These are phyloP conservation scores for Stephanodiscus minutulus DNA, from an alignment of 108 stramenopile species.

Conservation along the genomic window DNA sequence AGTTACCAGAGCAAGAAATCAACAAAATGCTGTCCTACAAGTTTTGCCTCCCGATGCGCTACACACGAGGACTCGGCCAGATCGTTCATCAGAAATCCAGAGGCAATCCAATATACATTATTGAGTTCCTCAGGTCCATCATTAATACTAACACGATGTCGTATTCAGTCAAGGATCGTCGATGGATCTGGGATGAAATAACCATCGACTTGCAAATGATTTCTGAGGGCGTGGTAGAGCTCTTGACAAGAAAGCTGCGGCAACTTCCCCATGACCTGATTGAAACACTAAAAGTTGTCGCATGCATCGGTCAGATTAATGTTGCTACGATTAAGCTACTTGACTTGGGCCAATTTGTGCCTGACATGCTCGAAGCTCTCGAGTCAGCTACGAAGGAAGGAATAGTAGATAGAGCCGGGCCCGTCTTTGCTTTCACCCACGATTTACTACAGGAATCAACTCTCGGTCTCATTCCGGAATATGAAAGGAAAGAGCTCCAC, in stretches of 20 bases:
- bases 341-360: background rate
- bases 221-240: slow-evolving; percentile 8
- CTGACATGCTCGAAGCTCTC: slow-evolving; percentile 1
- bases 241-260: background rate
- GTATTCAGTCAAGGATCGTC: slow-evolving; percentile 9
- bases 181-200: slow-evolving; percentile 13
- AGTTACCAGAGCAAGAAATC: slow-evolving; percentile 1
- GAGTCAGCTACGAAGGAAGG: slow-evolving; percentile 6
- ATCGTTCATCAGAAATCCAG: slow-evolving; percentile 9
- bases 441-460: slow-evolving; percentile 1
- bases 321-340: background rate
- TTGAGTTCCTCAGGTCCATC: slow-evolving; percentile 7
- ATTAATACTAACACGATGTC: background rate
- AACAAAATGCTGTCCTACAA: background rate
- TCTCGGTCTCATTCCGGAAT: slow-evolving; percentile 2
- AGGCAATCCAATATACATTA: slow-evolving; percentile 7
- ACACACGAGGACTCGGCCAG: background rate
- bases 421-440: slow-evolving; percentile 14
- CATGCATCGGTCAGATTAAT: slow-evolving; percentile 5
- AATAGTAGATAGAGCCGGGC: slow-evolving; percentile 13
- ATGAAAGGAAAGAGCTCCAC: background rate
- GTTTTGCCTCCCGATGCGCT: background rate
- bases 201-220: slow-evolving; percentile 5
- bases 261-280: background rate
- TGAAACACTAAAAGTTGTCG: background rate